Evolutionary conservation across 1,284 basidiomycete species (phyloP).

Genomic region (Phenoliferia sp.): DNA sequence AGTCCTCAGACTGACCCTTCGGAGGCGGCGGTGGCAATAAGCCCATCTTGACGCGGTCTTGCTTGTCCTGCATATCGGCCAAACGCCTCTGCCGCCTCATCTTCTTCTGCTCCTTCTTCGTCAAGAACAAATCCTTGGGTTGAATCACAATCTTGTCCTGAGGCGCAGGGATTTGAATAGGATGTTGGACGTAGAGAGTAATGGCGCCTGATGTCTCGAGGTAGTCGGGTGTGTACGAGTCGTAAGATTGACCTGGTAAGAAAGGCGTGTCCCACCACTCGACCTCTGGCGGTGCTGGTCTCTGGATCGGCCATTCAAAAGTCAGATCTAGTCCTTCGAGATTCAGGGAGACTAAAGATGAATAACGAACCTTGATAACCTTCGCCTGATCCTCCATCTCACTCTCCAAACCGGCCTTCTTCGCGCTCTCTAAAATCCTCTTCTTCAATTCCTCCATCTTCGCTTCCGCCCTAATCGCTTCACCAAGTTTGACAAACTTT

Average conservation of each 20-base stretch:
- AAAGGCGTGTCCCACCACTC: constrained; percentile 97
- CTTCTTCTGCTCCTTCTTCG: constrained; percentile 93
- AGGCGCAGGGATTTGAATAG: constrained; percentile 90
- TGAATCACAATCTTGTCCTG: constrained; percentile 71
- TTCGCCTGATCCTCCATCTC: constrained; percentile 88
- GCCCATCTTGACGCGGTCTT: constrained; percentile 93
- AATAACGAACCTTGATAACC: constrained; percentile 62
- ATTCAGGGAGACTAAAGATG: constrained; percentile 6
- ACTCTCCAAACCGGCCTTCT: constrained; percentile 86
- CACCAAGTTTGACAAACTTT: constrained; percentile 78
- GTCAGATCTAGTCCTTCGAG: neutral
- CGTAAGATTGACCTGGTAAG: constrained; percentile 68
- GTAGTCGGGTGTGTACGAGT: constrained; percentile 65
- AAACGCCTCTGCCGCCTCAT: constrained; percentile 83
- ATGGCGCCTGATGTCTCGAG: constrained; percentile 53
- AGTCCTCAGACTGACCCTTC: constrained; percentile 59
- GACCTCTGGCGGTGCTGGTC: constrained; percentile 75
- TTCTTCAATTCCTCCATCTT: constrained; percentile 81
- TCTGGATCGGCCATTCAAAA: constrained; percentile 45
- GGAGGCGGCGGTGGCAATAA: constrained; percentile 90
- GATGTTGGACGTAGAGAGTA: constrained; percentile 90
- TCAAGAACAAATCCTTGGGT: constrained; percentile 80
- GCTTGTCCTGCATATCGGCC: constrained; percentile 87
- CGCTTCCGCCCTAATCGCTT: constrained; percentile 72
- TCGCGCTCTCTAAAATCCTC: constrained; percentile 83